Base-by-base conservation (phyloP, 2,329 filamentous ascomycete genomes). In the Phoma sp. region DNA sequence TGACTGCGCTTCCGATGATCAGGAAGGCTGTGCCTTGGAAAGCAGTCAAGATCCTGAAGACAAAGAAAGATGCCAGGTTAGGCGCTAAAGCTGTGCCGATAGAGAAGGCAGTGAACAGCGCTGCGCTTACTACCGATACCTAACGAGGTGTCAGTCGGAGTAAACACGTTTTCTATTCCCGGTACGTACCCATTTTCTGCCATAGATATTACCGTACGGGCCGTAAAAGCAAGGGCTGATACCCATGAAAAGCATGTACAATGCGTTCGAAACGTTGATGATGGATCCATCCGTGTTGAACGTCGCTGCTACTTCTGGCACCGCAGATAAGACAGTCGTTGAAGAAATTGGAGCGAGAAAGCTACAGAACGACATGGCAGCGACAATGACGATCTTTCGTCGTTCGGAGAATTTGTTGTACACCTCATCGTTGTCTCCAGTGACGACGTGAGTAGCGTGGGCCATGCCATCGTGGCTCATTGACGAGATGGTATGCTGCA, bases 221-320 rank as follows among this genome's bases (percentile, higher is more conserved):
- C 89, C 88, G 83, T 88, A 93, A 48, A 92, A 82, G 8, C 86
- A 82, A 1, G 89, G 72, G 36, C 68, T 70, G 1, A 74, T 51
- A 0, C 87, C 89, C 89, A 92, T 93, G 62, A 88, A 86, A 4
- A 87, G 72, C 78, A 91, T 82, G 62, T 90, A 91, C n/a, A 88
- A 74, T 0, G 89, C 89, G 74, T 93, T 93, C 67, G 83, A 87
- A 39, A 89, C 74, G 67, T 90, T 90, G 69, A 93, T 86, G 52
- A 91, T 82, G 8, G 83, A 83, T 4, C 86, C 87, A 0, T 83
- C 88, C 0, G 87, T 90, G 35, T 78, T 60, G 68, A 84, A 91
- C 7, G 84, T 86, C 4, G 69, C 71, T 1, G 89, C 88, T 4
- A 93, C 86, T 71, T 93, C 89, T 1, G 89, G 89, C 1, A 89